Base-by-base conservation (phyloP, 257 asterid species). In the Przewalskia tangutica region DNA sequence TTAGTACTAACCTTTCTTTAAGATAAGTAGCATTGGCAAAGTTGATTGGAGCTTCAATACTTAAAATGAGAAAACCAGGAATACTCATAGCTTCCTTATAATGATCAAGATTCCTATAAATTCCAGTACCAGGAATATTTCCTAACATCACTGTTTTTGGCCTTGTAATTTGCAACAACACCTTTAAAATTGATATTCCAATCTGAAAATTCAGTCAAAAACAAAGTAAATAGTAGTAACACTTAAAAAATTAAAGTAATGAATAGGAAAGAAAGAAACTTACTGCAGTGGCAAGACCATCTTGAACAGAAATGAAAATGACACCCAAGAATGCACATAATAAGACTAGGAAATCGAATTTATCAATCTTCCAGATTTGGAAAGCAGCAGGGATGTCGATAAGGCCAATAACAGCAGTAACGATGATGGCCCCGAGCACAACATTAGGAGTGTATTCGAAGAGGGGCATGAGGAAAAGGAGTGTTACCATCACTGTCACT, bases 391-490 rank as follows among this genome's bases (percentile, higher is more conserved):
- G 98, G 77, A 91, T 53, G 56, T 95, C 98, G 10, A 93, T 90
- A 1, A 95, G 93, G 86, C 98, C 97, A 14, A 93, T 77, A 2
- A 95, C 98, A 23, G 98, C 97, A 0, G 98, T 92, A 60, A 95
- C 91, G 42, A 95, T 93, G 83, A 95, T 95, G 7, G 97, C 95
- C 2, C 97, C 98, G 59, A 95, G 79, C 5, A 95, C 89, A 27
- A 95, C 95, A 54, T 92, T 93, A 18, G 98, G 98, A 6, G 98
- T 95, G 91, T 93, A 93, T 83, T 89, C 92, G 85, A 93, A 95
- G 77, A 95, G 93, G 2, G 98, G 98, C 98, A 95, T 95, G 36
- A 93, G 94, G 81, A 95, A 89, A 56, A 95, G 96, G 51, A 93
- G 98, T 1, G 97, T 92, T 10, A 93, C 92, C 98, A 95, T 95